A percentile compares a stretch with the other conserved stretches of the same genome.
These are phyloP conservation scores for Xylaria scruposa DNA, from an alignment of 495 filamentous ascomycete genomes.

Conservation along the genomic window DNA sequence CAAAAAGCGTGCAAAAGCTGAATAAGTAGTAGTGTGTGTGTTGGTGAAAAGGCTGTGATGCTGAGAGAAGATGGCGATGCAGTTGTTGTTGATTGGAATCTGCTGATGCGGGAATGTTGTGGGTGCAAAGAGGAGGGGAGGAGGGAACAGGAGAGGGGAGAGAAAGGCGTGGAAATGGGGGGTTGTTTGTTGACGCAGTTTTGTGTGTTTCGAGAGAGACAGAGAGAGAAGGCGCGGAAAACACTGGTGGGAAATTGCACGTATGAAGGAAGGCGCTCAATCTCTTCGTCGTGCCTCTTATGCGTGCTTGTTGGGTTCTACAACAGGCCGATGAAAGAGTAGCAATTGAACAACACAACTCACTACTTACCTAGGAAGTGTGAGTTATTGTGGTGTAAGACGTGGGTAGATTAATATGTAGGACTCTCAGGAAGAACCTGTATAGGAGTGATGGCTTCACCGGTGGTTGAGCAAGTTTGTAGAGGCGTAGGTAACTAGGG, in stretches of 20 bases:
- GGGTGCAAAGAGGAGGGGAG: slow-evolving; percentile 15
- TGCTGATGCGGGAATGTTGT: slow-evolving; percentile 32
- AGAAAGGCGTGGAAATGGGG: not conserved
- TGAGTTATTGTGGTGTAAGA: not conserved
- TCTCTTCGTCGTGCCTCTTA: not conserved
- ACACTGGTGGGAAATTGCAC: not conserved
- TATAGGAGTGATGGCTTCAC: not conserved
- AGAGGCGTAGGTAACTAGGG: not conserved
- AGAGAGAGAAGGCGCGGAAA: slow-evolving; percentile 8
- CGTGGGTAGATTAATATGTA: slow-evolving; percentile 5
- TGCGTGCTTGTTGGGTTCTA: not conserved
- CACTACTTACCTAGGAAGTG: not conserved
- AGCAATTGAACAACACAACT: not conserved
- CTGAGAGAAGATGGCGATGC: slow-evolving; percentile 34
- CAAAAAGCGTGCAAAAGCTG: slow-evolving; percentile 43
- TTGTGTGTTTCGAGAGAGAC: not conserved
- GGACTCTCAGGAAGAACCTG: not conserved
- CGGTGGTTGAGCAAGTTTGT: not conserved
- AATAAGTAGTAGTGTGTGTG: slow-evolving; percentile 30
- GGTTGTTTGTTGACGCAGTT: not conserved
- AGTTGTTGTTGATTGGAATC: slow-evolving; percentile 26
- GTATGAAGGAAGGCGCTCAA: slow-evolving; percentile 11
- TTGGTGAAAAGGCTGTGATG: slow-evolving; percentile 35
- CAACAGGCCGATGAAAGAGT: not conserved
- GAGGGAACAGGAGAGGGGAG: slow-evolving; percentile 20